Evolutionary conservation across 2,329 filamentous ascomycete genomes (phyloP), one percentile per base, ranked within the genome.

Genomic region (Curvularia eragrostidis): DNA sequence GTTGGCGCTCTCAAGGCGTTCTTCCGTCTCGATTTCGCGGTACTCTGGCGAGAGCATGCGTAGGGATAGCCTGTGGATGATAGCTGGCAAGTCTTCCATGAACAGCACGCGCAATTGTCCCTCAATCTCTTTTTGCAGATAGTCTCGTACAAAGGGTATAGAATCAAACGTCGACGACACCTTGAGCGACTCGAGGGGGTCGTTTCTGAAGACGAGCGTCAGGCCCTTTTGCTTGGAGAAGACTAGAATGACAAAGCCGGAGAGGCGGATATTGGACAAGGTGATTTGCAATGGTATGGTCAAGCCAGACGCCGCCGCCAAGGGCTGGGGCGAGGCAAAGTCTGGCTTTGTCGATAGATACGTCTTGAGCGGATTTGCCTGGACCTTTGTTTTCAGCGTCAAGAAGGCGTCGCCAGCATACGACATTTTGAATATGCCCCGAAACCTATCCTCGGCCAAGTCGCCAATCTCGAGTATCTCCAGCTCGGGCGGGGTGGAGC

Each of bases 401-500:
- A 99, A 80, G 75, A 93, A 98, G 28, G 95, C 94, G 80, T 99
- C 94, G 66, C 95, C 95, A 1, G 91, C 88, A 77, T 99, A 99
- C 76, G 90, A 94, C 94, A 99, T 98, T 79, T 98, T 98, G 84
- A 99, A 99, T 68, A 99, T 98, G 75, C 95, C 95, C 58, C 95
- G 87, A 78, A 99, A 99, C 52, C 94, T 85, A 81, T 99, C 95
- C 80, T 98, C 95, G 52, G 95, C 95, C 75, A 99, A 83, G 78
- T 99, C 95, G 56, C 95, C 95, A 78, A 99, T 96, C 82, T 99
- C 95, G 65, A 99, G 81, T 64, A 99, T 98, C 80, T 99, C 95
- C 71, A 99, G 82, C 74, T 98, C 92, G 10, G 95, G 95, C 46
- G 95, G 94, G 48, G 96, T 91, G 60, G 91, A 93, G 74, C 95